phyloP scores from a whole-genome alignment of 257 asterid genomes.

The Voacanga thouarsii region DNA sequence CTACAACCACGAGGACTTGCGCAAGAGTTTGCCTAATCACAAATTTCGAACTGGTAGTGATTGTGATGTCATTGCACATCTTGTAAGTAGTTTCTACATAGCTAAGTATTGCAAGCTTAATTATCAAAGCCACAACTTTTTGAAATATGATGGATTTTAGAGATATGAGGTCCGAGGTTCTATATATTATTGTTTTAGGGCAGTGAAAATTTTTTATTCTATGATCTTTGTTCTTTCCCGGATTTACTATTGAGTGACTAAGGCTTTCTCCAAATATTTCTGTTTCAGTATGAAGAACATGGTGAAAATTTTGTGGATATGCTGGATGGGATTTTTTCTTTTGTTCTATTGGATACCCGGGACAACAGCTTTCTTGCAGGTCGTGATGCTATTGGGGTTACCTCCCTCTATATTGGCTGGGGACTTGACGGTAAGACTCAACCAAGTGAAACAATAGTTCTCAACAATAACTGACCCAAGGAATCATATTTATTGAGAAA shows the following conservation, averaged over 20 bases:
- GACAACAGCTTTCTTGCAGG: slow-evolving; percentile 87
- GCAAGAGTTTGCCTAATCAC: slow-evolving; percentile 66
- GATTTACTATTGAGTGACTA: neutral
- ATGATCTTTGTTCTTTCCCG: neutral
- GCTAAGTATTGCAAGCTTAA: neutral
- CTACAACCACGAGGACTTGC: slow-evolving; percentile 82
- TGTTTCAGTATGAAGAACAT: slow-evolving; percentile 76
- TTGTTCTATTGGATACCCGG: slow-evolving; percentile 81
- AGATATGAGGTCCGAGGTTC: neutral
- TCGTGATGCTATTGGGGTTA: slow-evolving; percentile 94
- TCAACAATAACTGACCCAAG: neutral
- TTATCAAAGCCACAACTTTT: neutral
- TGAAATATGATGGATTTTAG: neutral
- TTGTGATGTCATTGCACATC: slow-evolving; percentile 98
- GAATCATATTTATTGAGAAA: neutral
- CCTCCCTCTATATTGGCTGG: slow-evolving; percentile 94
- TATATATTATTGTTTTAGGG: neutral
- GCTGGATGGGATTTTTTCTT: slow-evolving; percentile 97
- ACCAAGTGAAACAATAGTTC: neutral
- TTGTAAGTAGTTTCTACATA: slow-evolving; percentile 45
- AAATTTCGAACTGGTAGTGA: slow-evolving; percentile 87
- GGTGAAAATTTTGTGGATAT: slow-evolving; percentile 86
- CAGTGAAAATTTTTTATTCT: too few relatives aligned
- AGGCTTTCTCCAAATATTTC: neutral
- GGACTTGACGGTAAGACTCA: slow-evolving; percentile 77